Conservation (phyloP, 2,329 filamentous ascomycete species). For the Triangularia verruculosa region DNA sequence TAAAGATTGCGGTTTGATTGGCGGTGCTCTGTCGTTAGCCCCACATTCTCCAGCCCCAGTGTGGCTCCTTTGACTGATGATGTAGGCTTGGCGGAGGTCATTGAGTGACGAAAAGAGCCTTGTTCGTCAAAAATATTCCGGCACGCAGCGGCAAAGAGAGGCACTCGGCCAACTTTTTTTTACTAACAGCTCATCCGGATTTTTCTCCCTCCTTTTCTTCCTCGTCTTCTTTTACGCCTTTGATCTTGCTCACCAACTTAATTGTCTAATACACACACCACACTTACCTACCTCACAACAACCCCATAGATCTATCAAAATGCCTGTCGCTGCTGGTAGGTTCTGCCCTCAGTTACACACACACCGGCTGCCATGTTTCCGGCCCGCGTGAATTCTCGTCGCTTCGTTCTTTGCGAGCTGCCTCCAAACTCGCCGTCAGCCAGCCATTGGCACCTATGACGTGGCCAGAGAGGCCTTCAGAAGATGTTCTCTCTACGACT, state of each 20-base stretch:
- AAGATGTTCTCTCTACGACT: neutral
- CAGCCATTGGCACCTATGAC: slow-evolving; percentile 26
- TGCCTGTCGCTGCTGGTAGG: slow-evolving; percentile 41
- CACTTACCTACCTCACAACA: slow-evolving; percentile 21
- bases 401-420: neutral
- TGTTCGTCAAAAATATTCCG: slow-evolving; percentile 23
- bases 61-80: slow-evolving; percentile 21
- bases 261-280: slow-evolving; percentile 19
- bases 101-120: slow-evolving; percentile 13
- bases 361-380: neutral
- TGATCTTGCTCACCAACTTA: slow-evolving; percentile 11
- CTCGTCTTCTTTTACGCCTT: slow-evolving; percentile 10
- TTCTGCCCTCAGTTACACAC: slow-evolving; percentile 14
- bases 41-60: slow-evolving; percentile 17
- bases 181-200: slow-evolving; percentile 18
- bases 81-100: slow-evolving; percentile 24
- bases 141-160: slow-evolving; percentile 8
- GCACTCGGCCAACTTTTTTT: slow-evolving; percentile 11
- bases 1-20: slow-evolving; percentile 24
- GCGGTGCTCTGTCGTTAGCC: neutral
- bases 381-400: slow-evolving; percentile 6
- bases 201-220: slow-evolving; percentile 17
- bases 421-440: slow-evolving; percentile 4
- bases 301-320: slow-evolving; percentile 32
- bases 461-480: neutral